A percentile compares a stretch with the other conserved stretches of the same genome.
phyloP scores from a whole-genome alignment of 305 asterid genomes.

The Solanum chacoense region DNA sequence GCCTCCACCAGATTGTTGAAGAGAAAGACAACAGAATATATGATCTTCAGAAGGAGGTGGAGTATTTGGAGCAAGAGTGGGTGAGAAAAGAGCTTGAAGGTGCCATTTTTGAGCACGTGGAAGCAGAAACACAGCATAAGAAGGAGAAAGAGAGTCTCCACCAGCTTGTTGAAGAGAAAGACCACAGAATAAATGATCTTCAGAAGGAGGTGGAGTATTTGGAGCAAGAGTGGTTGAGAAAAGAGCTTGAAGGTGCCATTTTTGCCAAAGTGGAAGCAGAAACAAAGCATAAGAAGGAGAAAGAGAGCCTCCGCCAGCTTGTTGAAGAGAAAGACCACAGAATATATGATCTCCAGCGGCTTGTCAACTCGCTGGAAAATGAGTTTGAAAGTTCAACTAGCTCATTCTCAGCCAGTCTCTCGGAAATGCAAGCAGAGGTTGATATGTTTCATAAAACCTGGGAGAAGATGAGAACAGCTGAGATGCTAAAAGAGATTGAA shows the following conservation, averaged over 20 bases:
- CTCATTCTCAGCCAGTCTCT: conserved; percentile 46
- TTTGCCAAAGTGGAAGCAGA: conserved; percentile 6
- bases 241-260: background rate
- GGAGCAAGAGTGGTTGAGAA: too few relatives aligned
- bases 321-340: conserved; percentile 66
- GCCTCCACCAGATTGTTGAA: conserved; percentile 48
- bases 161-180: too few relatives aligned
- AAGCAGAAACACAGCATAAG: too few relatives aligned
- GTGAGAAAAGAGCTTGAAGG: too few relatives aligned
- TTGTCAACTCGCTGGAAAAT: conserved; percentile 52
- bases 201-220: too few relatives aligned
- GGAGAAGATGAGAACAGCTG: conserved; percentile 44
- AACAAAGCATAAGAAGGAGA: background rate
- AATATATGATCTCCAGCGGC: conserved; percentile 63
- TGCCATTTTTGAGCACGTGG: too few relatives aligned
- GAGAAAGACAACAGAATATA: conserved; percentile 63
- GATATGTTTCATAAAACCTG: conserved; percentile 33
- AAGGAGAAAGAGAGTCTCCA: too few relatives aligned
- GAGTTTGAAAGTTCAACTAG: conserved; percentile 52
- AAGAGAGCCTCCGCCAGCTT: conserved; percentile 34
- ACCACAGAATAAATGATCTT: too few relatives aligned
- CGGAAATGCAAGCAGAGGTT: conserved; percentile 53
- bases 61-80: too few relatives aligned
- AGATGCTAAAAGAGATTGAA: conserved; percentile 49
- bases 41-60: conserved; percentile 35